phyloP scores from a whole-genome alignment of 768 basidiomycete genomes.

The Lactarius quietus region DNA sequence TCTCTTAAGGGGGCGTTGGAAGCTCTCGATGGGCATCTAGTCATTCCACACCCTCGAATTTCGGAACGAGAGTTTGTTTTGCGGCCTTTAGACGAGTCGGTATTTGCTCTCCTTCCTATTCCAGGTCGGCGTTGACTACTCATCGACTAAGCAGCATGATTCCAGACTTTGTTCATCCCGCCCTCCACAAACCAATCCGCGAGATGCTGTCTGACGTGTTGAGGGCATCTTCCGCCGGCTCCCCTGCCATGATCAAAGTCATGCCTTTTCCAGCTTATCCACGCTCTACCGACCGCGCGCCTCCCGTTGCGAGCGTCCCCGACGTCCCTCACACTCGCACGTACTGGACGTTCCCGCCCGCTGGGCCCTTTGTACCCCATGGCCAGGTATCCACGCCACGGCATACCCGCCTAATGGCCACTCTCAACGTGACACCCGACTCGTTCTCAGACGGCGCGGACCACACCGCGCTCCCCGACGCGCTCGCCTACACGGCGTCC shows the following conservation, averaged over 20 bases:
- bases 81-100: constrained; percentile 83
- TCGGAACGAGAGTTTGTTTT: constrained; percentile 90
- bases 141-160: constrained; percentile 57
- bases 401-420: constrained; percentile 81
- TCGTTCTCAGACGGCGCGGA: constrained; percentile 89
- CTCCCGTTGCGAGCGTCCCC: constrained; percentile 24
- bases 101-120: constrained; percentile 18
- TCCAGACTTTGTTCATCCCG: constrained; percentile 68
- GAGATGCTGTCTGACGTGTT: constrained; percentile 44
- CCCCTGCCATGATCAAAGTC: constrained; percentile 63
- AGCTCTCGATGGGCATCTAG: constrained; percentile 61
- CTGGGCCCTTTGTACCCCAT: constrained; percentile 4
- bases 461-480: constrained; percentile 49
- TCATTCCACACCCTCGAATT: constrained; percentile 81
- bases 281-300: constrained; percentile 24
- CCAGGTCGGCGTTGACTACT: not conserved
- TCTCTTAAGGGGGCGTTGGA: constrained; percentile 42
- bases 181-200: constrained; percentile 44
- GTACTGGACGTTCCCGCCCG: constrained; percentile 46
- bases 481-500: constrained; percentile 48
- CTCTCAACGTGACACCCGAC: constrained; percentile 90
- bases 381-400: constrained; percentile 26
- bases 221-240: constrained; percentile 30
- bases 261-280: constrained; percentile 67
- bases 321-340: constrained; percentile 38